These are phyloP conservation scores for Rhododendron ovatum DNA, from an alignment of 148 eudicot species.

Conservation along the genomic window DNA sequence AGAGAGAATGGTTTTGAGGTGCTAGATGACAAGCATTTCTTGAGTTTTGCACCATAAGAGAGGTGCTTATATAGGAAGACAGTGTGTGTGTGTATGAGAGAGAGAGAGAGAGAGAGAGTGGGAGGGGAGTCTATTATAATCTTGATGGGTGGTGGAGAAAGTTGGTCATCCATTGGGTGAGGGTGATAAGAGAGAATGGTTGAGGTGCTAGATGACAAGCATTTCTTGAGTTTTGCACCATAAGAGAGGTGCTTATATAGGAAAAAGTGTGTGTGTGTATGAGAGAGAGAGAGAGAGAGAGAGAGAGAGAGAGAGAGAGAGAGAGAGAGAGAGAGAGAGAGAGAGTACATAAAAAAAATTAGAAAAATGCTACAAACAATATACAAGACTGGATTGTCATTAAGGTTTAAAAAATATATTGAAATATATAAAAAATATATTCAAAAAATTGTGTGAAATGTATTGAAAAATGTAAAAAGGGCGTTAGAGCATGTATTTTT, in stretches of 20 bases:
- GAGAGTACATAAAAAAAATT: too few species aligned
- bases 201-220: not conserved
- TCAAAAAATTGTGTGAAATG: too few species aligned
- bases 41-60: not conserved
- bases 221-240: not conserved
- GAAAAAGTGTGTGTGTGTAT: not conserved
- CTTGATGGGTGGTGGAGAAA: constrained; percentile 15
- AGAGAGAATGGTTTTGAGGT: not conserved
- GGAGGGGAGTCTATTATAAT: constrained; percentile 4
- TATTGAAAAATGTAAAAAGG: too few species aligned
- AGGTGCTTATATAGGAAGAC: constrained; percentile 14
- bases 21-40: not conserved
- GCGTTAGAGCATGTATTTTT: too few species aligned
- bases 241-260: constrained; percentile 14
- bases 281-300: not conserved
- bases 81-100: not conserved
- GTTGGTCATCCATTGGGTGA: constrained; percentile 13
- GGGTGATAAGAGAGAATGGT: not conserved
- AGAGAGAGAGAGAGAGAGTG: too few species aligned
- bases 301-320: too few species aligned
- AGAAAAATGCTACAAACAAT: too few species aligned
- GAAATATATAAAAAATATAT: too few species aligned
- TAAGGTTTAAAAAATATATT: too few species aligned
- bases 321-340: too few species aligned
- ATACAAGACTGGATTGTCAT: too few species aligned